Evolutionary conservation across 129 eudicot species (phyloP).

Genomic region (Mikania micrantha): DNA sequence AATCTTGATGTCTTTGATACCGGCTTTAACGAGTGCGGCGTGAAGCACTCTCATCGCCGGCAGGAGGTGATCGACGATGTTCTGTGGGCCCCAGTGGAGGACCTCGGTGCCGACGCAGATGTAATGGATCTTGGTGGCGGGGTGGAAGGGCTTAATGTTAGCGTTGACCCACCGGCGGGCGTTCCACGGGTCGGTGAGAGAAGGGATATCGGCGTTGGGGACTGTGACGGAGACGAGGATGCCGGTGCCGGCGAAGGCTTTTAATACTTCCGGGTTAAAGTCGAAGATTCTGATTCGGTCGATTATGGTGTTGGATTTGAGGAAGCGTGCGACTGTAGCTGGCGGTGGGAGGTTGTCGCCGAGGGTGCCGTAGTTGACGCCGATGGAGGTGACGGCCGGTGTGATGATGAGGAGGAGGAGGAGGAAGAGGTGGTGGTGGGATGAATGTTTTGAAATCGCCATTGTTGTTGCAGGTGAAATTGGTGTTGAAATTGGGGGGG

Average conservation of each 20-base stretch:
- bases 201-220: conserved; percentile 87
- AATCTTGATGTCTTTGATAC: conserved; percentile 46
- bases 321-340: conserved; percentile 21
- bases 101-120: conserved; percentile 32
- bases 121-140: conserved; percentile 31
- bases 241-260: conserved; percentile 63
- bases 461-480: background rate
- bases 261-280: conserved; percentile 52
- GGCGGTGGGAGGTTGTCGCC: conserved; percentile 46
- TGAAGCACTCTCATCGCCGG: conserved; percentile 65
- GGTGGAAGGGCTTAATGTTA: conserved; percentile 28
- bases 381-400: conserved; percentile 24
- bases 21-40: conserved; percentile 44
- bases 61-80: conserved; percentile 35
- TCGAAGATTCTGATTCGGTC: conserved; percentile 62
- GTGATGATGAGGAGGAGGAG: conserved; percentile 16
- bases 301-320: conserved; percentile 27
- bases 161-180: conserved; percentile 57
- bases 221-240: conserved; percentile 69
- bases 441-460: conserved; percentile 7
- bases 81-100: conserved; percentile 37
- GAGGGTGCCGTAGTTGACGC: conserved; percentile 34
- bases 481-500: background rate
- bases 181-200: conserved; percentile 32
- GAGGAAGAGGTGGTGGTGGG: conserved; percentile 9